Conservation (phyloP, 768 basidiomycete species). For the Nidularia sp. region DNA sequence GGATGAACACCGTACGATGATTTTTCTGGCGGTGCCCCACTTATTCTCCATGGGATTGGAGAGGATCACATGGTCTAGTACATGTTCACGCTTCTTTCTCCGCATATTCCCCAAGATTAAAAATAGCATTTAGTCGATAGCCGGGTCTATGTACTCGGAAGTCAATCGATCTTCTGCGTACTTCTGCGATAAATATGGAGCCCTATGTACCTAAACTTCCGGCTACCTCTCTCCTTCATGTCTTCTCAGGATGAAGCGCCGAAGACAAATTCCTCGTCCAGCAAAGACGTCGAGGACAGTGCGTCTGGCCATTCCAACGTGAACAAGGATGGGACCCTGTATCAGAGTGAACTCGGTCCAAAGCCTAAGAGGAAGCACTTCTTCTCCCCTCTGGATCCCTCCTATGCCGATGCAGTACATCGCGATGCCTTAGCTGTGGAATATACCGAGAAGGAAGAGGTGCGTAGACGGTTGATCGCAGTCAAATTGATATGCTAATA, state of each 20-base stretch:
- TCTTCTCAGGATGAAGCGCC: conserved; percentile 81
- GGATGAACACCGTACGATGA: no score
- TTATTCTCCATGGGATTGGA: no score
- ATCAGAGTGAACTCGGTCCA: conserved; percentile 35
- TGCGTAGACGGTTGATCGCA: conserved; percentile 8
- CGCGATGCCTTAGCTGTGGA: conserved; percentile 44
- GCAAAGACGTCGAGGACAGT: background rate
- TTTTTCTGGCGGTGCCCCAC: no score
- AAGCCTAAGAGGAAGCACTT: conserved; percentile 39
- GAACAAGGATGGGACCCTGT: conserved; percentile 29
- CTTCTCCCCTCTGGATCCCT: conserved; percentile 41
- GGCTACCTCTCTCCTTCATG: conserved; percentile 89
- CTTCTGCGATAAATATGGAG: conserved; percentile 55
- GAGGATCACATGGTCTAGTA: no score
- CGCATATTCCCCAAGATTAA: background rate
- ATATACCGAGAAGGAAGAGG: conserved; percentile 48
- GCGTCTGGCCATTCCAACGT: background rate
- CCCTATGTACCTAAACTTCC: conserved; percentile 77
- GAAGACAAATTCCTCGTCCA: conserved; percentile 33
- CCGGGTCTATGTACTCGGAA: background rate
- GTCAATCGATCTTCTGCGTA: background rate
- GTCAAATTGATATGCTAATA: no score
- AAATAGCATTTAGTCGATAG: background rate
- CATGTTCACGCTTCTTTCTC: background rate
- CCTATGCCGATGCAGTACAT: conserved; percentile 46